phyloP scores from a whole-genome alignment of 176 grass and related monocot species.

The Paspalum vaginatum region DNA sequence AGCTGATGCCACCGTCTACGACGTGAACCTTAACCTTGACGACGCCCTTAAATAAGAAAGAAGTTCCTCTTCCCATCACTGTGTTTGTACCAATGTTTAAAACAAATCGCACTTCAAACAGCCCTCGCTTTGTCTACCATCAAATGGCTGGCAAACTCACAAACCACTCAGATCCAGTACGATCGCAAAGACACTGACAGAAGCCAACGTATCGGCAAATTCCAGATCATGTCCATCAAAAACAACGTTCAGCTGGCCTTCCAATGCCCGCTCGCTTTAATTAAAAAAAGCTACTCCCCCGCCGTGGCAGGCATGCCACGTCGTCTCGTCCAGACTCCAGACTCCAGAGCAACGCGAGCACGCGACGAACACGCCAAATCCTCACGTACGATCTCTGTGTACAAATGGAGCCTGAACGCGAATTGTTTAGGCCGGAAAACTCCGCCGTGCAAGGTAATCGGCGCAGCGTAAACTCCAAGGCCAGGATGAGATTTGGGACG shows the following conservation, averaged over 20 bases:
- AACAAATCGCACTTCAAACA: no score
- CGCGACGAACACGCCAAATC: slow-evolving; percentile 11
- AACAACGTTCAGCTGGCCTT: slow-evolving; percentile 28
- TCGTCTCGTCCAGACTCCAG: neutral
- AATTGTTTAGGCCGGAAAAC: neutral
- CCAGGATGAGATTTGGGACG: neutral
- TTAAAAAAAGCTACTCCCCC: neutral
- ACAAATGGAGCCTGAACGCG: neutral
- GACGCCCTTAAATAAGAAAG: no score
- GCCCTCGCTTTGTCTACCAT: no score
- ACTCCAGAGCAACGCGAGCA: neutral
- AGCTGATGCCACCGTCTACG: no score
- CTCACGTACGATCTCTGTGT: neutral
- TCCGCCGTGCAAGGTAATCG: slow-evolving; percentile 2
- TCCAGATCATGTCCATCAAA: neutral
- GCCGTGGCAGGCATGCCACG: slow-evolving; percentile 2
- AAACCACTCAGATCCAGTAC: neutral
- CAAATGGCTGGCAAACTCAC: neutral
- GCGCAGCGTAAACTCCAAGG: slow-evolving; percentile 28
- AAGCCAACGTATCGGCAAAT: neutral
- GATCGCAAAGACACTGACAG: neutral
- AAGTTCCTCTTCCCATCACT: no score
- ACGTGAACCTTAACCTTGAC: no score
- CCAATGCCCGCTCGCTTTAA: neutral
- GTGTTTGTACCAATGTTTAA: no score